Evolutionary conservation across 129 eudicot species (phyloP), one percentile per base, ranked within the genome.

Genomic region (Scalesia atractyloides): DNA sequence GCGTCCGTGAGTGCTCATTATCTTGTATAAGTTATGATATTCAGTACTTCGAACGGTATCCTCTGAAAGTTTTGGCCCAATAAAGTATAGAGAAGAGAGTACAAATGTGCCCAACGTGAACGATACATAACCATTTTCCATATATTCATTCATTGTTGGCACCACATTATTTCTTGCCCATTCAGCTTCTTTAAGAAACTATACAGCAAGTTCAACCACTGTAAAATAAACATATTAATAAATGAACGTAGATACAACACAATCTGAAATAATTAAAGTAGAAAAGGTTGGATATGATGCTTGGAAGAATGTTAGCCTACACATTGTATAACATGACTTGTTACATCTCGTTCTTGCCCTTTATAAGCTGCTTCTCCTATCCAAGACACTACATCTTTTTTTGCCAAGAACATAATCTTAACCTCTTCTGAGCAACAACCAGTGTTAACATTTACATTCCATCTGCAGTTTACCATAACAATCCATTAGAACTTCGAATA

Each of bases 21-120:
- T 75, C 79, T 83, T 71, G 65, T 22, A 92, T 13, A 89, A 86
- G 20, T 76, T 75, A 20, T 74, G 80, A 24, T 64, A 68, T 49
- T 92, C 98, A 7, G 76, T 19, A 59, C 87, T 79, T 22, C 64
- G 70, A 73, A 85, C 78, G n/a, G 72, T 71, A 64, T 89, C 85
- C 70, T 87, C 86, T 33, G 90, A 82, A 46, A 92, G 78, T 73
- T 78, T 79, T 9, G 95, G 96, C 20, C 96, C 98, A 10, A 89
- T 46, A 5, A 89, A 69, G 79, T 92, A 92, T 33, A 89, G 85
- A 13, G 95, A 76, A 5, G 95, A 95, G 47, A 85, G 90, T 26
- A 89, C 85, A 56, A 87, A 87, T 16, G 98, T 95, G 36, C 96
- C 96, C 66, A 92, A 71, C 15, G 92, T 95, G 76, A 87, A 85